Base-by-base conservation (phyloP, 495 filamentous ascomycete species). In the Apiosordaria backusii region DNA sequence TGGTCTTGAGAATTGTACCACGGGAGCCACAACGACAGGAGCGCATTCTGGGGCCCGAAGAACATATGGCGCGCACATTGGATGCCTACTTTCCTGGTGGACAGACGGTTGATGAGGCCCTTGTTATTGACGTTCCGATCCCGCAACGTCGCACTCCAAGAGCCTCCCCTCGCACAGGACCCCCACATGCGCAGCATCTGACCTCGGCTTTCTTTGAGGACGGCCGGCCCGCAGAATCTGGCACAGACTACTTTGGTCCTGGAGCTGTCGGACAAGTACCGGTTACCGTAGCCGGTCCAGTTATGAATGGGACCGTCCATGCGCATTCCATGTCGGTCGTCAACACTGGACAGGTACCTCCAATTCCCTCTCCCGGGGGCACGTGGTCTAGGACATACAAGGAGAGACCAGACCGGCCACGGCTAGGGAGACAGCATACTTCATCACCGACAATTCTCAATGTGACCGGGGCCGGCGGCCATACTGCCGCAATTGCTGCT, bases 21-120 rank as follows among this genome's bases (percentile, higher is more conserved):
- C 89, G 93, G 21, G 95, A 98, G 76, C 82, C 93, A 62, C 81
- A 86, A 35, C 88, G 93, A 65, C 79, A 82, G 25, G 92, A 92
- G 71, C 87, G 93, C 26, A 75, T 84, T 5, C 78, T 99, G 66
- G 89, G 88, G 23, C 95, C 95, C 3, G 94, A 99, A 68, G 95
- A 99, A 75, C 82, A 85, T n/a, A 87, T 98, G 71, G 78, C 84
- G 26, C 81, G 87, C 59, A 88, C 90, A 2, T 76, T 99, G 23
- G 96, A 98, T 72, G 82, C 86, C 2, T 93, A 95, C 74, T 99
- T 87, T 72, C 91, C 95, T 4, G 92, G 90, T 13, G 94, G 94
- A 0, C 95, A 98, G 79, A 86, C 81, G 18, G 88, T 97, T 18
- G 90, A 96, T 45, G 96, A 99, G 75, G 96, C 95, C 4, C 80